Evolutionary conservation across 2,329 filamentous ascomycete genomes (phyloP), one percentile per base, ranked within the genome.

Genomic region (Aspergillus viridinutans): DNA sequence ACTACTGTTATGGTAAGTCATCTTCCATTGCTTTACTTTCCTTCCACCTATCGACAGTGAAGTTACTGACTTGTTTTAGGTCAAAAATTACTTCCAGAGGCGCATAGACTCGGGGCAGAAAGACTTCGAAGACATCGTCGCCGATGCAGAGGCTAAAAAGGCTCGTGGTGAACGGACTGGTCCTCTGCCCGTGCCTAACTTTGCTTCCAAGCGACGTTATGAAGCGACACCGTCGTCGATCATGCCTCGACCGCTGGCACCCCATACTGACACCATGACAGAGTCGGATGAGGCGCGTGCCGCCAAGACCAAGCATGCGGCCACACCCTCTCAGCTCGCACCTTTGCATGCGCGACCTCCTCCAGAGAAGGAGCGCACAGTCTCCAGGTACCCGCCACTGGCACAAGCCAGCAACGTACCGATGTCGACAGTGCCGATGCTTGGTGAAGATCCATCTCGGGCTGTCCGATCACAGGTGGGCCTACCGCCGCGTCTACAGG

Each of bases 1-100:
- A 80, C 78, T 10, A 72, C 75, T n/a, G 77, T 77, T 1, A 81
- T 81, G 79, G 78, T 81, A 71, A 62, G 75, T 61, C 29, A 38
- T 38, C 32, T 17, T 35, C 12, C 32, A 14, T 29, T 29, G 10
- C 28, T 29, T 29, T 29, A 12, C 28, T 29, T 12, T 29, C 3
- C 28, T 4, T 49, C 23, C 49, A 17, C 48, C 50, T 26, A 55
- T 23, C 9, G 49, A 32, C 38, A 25, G 38, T 40, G 25, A 38
- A 21, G 26, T 58, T 48, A 35, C 38, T 50, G 9, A 54, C 40
- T 21, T 3, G 7, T 10, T n/a, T 9, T 45, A 80, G 77, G 78
- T 81, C 49, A 80, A 79, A 69, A 81, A 81, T 54, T 78, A 80
- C 61, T 81, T 75, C 58, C 70, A 76, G 56, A 73, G 78, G 47